These are phyloP conservation scores for Globisporangium paddicum DNA, from an alignment of 352 stramenopile genomes.

Conservation along the genomic window DNA sequence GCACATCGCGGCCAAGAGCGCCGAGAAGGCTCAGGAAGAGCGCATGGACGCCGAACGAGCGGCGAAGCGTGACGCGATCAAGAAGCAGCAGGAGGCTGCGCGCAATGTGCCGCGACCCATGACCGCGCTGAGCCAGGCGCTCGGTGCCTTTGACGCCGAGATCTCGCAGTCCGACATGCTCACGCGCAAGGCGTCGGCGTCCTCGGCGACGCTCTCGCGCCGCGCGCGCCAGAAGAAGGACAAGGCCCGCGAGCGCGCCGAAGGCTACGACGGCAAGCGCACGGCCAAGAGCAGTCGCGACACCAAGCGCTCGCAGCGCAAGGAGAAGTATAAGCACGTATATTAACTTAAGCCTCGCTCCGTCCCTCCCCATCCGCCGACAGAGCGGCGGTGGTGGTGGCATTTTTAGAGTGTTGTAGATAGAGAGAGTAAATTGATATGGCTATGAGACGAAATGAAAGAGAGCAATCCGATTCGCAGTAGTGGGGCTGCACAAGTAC, in stretches of 20 bases:
- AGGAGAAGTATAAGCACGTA: slow-evolving; percentile 61
- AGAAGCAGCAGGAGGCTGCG: slow-evolving; percentile 26
- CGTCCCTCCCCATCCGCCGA: neutral
- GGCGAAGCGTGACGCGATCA: slow-evolving; percentile 17
- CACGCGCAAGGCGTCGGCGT: slow-evolving; percentile 16
- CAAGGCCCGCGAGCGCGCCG: slow-evolving; percentile 22
- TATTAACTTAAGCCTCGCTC: slow-evolving; percentile 15
- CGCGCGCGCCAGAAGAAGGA: slow-evolving; percentile 46
- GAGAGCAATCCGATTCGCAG: neutral
- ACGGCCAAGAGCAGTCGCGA: slow-evolving; percentile 25
- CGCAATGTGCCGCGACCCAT: slow-evolving; percentile 21
- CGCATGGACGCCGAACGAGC: slow-evolving; percentile 15
- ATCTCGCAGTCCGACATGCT: slow-evolving; percentile 31
- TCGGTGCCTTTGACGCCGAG: slow-evolving; percentile 59
- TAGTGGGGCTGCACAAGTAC: too few relatives aligned
- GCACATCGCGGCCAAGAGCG: slow-evolving; percentile 43
- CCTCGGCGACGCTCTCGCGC: slow-evolving; percentile 24
- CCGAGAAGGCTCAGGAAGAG: slow-evolving; percentile 31
- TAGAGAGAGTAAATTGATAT: neutral
- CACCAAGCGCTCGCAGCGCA: slow-evolving; percentile 42
- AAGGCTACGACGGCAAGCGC: slow-evolving; percentile 21
- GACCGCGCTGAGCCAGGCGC: slow-evolving; percentile 51
- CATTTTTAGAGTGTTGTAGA: neutral
- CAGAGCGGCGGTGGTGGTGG: neutral
- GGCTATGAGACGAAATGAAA: neutral